phyloP scores from a whole-genome alignment of 306 rosid genomes.

The Elaeagnus macrophylla region DNA sequence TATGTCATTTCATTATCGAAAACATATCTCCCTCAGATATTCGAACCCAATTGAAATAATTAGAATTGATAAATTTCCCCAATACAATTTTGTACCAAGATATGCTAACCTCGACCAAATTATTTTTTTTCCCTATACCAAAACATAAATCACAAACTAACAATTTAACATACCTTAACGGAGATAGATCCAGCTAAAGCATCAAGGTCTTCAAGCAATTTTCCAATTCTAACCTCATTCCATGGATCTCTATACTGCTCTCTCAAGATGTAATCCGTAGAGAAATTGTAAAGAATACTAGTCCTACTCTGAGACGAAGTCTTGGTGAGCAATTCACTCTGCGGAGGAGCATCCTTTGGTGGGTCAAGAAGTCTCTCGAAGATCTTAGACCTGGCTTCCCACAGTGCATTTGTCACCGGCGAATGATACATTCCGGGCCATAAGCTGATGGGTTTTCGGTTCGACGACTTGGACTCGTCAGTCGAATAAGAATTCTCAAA shows the following conservation, averaged over 20 bases:
- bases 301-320: conserved; percentile 57
- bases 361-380: conserved; percentile 22
- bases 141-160: no score
- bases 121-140: no score
- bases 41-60: no score
- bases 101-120: no score
- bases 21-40: no score
- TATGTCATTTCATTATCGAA: no score
- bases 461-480: conserved; percentile 12
- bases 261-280: conserved; percentile 56
- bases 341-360: not conserved
- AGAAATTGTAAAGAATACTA: conserved; percentile 47
- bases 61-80: no score
- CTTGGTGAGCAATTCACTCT: conserved; percentile 18
- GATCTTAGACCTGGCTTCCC: conserved; percentile 72
- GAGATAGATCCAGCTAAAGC: conserved; percentile 89
- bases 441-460: conserved; percentile 51
- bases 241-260: conserved; percentile 84
- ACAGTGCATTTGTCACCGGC: conserved; percentile 71
- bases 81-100: no score
- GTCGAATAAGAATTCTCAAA: conserved; percentile 8
- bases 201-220: conserved; percentile 74
- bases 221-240: conserved; percentile 66
- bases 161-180: conserved; percentile 35
- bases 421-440: conserved; percentile 79